Evolutionary conservation across 2,329 filamentous ascomycete species (phyloP).

Genomic region (Graphilbum sp.): DNA sequence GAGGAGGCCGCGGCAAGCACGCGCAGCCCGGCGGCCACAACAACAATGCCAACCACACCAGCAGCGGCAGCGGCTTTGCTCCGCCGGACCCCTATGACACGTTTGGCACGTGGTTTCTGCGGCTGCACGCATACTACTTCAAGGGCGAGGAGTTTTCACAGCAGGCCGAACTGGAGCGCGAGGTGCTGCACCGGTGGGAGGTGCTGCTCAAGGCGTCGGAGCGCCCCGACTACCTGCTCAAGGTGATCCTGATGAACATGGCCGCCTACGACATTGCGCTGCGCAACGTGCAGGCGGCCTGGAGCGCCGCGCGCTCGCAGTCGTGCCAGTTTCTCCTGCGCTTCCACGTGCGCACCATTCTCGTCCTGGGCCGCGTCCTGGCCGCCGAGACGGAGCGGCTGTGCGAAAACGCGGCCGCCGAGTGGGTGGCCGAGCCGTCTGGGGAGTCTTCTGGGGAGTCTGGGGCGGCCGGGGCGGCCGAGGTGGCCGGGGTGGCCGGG

Average conservation of each 20-base stretch:
- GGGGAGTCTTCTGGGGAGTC: no score
- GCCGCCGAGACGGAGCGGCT: constrained; percentile 10
- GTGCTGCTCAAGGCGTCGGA: constrained; percentile 55
- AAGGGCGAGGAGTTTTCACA: constrained; percentile 58
- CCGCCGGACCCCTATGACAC: constrained; percentile 42
- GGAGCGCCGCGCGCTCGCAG: constrained; percentile 25
- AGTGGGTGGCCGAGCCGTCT: no score
- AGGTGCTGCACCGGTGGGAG: constrained; percentile 64
- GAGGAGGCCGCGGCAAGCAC: constrained; percentile 3
- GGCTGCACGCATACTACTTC: constrained; percentile 72
- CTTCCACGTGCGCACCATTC: constrained; percentile 65
- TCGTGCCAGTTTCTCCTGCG: constrained; percentile 52
- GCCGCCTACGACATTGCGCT: constrained; percentile 61
- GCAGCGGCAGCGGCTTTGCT: not conserved
- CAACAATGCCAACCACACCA: no score
- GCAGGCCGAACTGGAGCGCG: constrained; percentile 68
- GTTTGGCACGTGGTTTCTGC: constrained; percentile 67
- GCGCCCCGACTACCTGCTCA: constrained; percentile 50
- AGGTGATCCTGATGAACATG: constrained; percentile 74
- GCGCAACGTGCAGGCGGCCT: constrained; percentile 33
- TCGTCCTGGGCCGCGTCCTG: constrained; percentile 53
- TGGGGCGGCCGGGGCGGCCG: no score
- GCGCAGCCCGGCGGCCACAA: no score
- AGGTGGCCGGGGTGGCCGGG: no score
- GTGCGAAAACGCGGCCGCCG: constrained; percentile 20